Conservation (phyloP, 2,329 filamentous ascomycete genomes). For the Fusarium secorum region DNA sequence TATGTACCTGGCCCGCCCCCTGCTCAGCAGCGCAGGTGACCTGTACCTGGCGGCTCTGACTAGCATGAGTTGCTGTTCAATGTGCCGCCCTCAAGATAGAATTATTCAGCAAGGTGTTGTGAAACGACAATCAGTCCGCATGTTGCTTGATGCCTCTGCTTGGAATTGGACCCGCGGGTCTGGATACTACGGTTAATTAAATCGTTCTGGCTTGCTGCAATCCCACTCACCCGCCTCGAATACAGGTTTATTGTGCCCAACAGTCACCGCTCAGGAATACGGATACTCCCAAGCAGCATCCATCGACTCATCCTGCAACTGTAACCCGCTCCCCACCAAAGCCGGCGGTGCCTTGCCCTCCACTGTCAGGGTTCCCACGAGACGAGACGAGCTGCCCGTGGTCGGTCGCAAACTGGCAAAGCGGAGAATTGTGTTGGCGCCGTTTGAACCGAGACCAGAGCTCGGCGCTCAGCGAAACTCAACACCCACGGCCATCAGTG, state of each 20-base stretch:
- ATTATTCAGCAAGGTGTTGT: conserved; percentile 31
- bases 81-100: conserved; percentile 13
- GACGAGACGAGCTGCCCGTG: conserved; percentile 6
- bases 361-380: conserved; percentile 6
- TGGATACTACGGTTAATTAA: conserved; percentile 15
- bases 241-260: not conserved
- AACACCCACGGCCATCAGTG: conserved; percentile 17
- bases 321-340: conserved; percentile 20
- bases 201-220: conserved; percentile 11
- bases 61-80: conserved; percentile 22
- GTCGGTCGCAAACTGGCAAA: conserved; percentile 29
- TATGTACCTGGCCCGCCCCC: conserved; percentile 47
- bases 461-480: conserved; percentile 20
- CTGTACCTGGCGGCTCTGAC: conserved; percentile 49
- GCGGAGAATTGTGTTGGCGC: conserved; percentile 31
- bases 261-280: conserved; percentile 32
- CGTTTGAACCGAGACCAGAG: conserved; percentile 16
- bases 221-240: conserved; percentile 18
- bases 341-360: conserved; percentile 18
- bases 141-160: conserved; percentile 11
- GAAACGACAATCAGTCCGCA: conserved; percentile 14
- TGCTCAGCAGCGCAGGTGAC: conserved; percentile 48
- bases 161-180: conserved; percentile 17
- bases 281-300: conserved; percentile 19
- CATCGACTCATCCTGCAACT: conserved; percentile 18